Conservation (phyloP, 2,329 filamentous ascomycete species). For the Fusarium robinianum region DNA sequence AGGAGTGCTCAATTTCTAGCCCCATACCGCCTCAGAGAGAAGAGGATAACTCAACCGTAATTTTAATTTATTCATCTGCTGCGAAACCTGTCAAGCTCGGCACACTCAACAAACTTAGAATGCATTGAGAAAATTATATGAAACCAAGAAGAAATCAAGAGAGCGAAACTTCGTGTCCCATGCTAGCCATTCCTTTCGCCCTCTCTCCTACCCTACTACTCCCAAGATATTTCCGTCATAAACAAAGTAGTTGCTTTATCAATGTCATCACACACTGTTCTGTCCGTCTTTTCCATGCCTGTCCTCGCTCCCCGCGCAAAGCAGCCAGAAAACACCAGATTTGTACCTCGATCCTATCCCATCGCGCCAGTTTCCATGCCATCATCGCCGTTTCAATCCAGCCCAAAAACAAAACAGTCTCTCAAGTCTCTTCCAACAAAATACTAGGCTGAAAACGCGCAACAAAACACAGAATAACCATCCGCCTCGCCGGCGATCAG, state of each 20-base stretch:
- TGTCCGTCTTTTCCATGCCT: conserved; percentile 25
- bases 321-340: conserved; percentile 32
- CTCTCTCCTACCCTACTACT: conserved; percentile 22
- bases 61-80: too few relatives aligned
- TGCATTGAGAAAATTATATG: conserved; percentile 12
- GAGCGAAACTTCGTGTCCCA: conserved; percentile 17
- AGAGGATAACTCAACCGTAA: too few relatives aligned
- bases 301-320: conserved; percentile 26
- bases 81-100: conserved; percentile 12
- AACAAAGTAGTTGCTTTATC: conserved; percentile 3
- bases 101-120: conserved; percentile 14
- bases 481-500: too few relatives aligned
- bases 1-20: too few relatives aligned
- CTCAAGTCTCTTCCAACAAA: too few relatives aligned
- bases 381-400: conserved; percentile 24
- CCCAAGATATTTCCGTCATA: conserved; percentile 24
- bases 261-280: conserved; percentile 29
- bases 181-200: conserved; percentile 2
- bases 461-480: too few relatives aligned
- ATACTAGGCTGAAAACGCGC: too few relatives aligned
- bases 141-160: conserved; percentile 12
- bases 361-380: conserved; percentile 36
- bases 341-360: conserved; percentile 19
- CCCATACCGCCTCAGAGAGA: too few relatives aligned
- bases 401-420: conserved; percentile 23